Base-by-base conservation (phyloP, 495 filamentous ascomycete genomes). In the Patellaria atrata region DNA sequence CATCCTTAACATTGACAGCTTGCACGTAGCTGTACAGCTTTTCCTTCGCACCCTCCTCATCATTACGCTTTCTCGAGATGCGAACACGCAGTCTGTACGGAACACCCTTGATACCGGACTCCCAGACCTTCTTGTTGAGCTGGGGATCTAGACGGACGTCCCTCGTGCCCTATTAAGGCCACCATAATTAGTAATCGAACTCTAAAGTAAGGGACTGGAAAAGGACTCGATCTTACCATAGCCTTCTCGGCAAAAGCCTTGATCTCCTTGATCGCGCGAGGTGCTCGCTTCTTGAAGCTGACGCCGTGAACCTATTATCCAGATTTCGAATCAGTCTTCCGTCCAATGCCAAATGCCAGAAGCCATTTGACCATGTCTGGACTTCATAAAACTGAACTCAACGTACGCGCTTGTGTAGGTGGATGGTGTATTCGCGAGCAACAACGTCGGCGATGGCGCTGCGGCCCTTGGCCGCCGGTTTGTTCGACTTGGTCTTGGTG, bases 51-150 rank as follows among this genome's bases (percentile, higher is more conserved):
- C 81, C 84, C 69, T 99, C 89, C 71, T 99, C 89, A 61, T 99
- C 89, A 71, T 99, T 99, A 73, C 89, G 85, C 77, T 92, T 89
- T 61, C 89, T 82, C 50, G 83, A 92, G 68, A 99, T 93, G 67
- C 91, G 82, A 53, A 99, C 72, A 54, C 89, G 86, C 46, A 99
- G 72, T 61, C 89, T 75, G 78, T 79, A 96, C 35, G 86, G 83
- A 46, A 93, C 85, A 56, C 91, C 91, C 75, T 94, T 94, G 68
- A 99, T 75, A 62, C 89, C 89, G 57, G 79, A 71, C 65, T 99
- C 91, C 89, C 89, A 99, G 64, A 99, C 87, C 73, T 99, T 94
- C 79, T 99, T 99, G 77, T 99, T 99, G 47, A 99, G 69, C 62
- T 82, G 80, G 46, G 89, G 89, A 70, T 96, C 89, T 58, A 99